These are phyloP conservation scores for Metschnikowia continentalis DNA, from an alignment of 805 yeast genomes.

Conservation along the genomic window DNA sequence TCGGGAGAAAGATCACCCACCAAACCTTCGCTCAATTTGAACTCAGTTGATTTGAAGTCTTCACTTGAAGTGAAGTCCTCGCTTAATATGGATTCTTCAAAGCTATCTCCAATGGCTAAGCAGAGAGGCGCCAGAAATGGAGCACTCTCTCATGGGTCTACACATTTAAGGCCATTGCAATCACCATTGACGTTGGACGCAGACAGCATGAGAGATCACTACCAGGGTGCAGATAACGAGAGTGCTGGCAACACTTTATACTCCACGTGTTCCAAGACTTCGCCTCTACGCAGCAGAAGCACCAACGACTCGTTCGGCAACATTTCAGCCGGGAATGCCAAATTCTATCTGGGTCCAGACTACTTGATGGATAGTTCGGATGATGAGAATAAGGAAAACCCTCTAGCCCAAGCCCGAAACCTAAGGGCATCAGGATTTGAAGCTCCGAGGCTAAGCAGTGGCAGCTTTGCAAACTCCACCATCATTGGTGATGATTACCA, in stretches of 20 bases:
- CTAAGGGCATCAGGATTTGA: conserved; percentile 7
- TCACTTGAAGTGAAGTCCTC: not conserved
- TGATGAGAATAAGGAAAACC: conserved; percentile 16
- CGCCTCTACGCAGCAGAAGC: conserved; percentile 11
- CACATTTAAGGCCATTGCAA: conserved; percentile 9
- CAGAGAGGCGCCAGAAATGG: not conserved
- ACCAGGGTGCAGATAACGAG: not conserved
- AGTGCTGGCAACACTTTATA: conserved; percentile 13
- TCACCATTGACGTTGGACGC: conserved; percentile 3
- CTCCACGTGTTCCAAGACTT: conserved; percentile 16
- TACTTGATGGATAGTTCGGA: conserved; percentile 1
- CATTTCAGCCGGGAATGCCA: not conserved
- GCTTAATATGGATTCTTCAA: not conserved
- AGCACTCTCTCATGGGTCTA: not conserved
- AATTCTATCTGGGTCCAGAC: not conserved
- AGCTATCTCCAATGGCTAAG: not conserved
- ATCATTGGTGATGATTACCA: conserved; percentile 39
- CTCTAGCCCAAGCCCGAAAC: not conserved
- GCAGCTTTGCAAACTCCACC: conserved; percentile 35
- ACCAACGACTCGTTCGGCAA: not conserved
- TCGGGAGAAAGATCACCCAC: not conserved
- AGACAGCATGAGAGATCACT: not conserved
- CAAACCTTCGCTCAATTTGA: not conserved
- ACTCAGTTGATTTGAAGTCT: not conserved
- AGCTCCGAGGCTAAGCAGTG: conserved; percentile 15